A percentile compares a stretch with the other conserved stretches of the same genome.
Conservation (phyloP, 2,329 filamentous ascomycete species). For the Stagonosporopsis rhizophila region DNA sequence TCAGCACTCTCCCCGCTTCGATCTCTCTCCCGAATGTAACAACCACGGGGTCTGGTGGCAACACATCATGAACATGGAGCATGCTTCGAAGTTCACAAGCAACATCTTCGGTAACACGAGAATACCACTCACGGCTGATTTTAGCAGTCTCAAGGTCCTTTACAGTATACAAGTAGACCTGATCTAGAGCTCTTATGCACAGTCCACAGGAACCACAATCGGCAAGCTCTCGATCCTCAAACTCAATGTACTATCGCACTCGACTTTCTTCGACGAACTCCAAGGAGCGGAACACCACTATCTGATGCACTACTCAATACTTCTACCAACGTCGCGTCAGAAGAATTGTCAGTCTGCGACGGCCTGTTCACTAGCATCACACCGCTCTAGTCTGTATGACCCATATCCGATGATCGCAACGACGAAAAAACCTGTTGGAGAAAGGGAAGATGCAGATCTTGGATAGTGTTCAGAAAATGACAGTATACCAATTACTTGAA, state of each 20-base stretch:
- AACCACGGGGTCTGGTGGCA: neutral
- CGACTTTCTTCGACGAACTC: neutral
- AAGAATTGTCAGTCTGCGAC: neutral
- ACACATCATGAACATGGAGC: neutral
- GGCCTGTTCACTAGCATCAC: neutral
- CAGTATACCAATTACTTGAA: neutral
- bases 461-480: neutral
- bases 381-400: neutral
- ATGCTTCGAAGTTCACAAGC: neutral
- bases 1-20: no score
- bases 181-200: no score
- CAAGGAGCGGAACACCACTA: neutral
- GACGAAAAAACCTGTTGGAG: neutral
- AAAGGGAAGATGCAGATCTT: neutral
- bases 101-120: no score
- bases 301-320: neutral
- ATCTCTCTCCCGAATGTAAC: no score
- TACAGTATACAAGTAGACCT: no score
- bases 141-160: no score
- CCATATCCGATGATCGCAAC: neutral
- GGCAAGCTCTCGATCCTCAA: neutral
- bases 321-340: neutral
- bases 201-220: neutral
- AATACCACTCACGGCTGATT: no score
- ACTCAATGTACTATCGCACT: no score